These are phyloP conservation scores for Apiospora arundinis DNA, from an alignment of 2,329 filamentous ascomycete genomes.

Conservation along the genomic window DNA sequence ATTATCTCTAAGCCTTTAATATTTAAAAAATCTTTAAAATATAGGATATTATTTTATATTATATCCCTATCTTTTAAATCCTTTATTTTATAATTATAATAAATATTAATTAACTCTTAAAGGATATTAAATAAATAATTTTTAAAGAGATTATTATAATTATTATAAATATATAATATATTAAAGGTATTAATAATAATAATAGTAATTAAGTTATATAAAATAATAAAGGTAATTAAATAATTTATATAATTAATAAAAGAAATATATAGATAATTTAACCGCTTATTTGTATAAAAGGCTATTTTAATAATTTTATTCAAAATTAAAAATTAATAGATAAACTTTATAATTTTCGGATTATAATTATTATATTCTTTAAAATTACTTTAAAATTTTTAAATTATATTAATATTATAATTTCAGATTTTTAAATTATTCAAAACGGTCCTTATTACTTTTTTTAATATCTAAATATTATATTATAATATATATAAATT, in stretches of 20 bases:
- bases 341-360: neutral
- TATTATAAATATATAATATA: neutral
- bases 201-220: neutral
- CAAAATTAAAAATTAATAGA: neutral
- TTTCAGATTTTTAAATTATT: no score
- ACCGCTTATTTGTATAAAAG: neutral
- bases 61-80: no score
- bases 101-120: no score
- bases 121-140: neutral
- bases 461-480: no score
- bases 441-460: no score
- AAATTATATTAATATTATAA: no score
- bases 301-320: no score
- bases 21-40: neutral
- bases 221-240: neutral
- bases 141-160: neutral
- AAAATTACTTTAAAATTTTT: no score
- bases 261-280: no score
- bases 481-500: constrained; percentile 7
- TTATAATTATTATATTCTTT: no score
- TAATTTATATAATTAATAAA: neutral
- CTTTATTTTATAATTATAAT: neutral
- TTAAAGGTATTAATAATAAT: neutral
- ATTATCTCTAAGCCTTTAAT: no score
- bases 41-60: no score